phyloP scores from a whole-genome alignment of 805 yeast species.

The Yarrowia sp. region DNA sequence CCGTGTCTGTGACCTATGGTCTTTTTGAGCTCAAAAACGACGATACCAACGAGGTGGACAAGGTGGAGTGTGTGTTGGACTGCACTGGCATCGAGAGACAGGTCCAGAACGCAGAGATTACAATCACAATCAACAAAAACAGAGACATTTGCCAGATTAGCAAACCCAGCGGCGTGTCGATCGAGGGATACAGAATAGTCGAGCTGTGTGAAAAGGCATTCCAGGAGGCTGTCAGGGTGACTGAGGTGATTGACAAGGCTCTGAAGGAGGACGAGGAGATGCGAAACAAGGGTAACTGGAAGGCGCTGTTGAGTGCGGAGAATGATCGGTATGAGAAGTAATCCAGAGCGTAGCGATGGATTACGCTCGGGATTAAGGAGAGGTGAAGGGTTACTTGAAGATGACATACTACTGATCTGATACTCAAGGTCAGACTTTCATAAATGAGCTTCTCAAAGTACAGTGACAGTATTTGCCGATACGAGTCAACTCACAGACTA shows the following conservation, averaged over 20 bases:
- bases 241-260: conserved; percentile 65
- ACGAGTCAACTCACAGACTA: too few species aligned
- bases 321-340: conserved; percentile 45
- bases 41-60: conserved; percentile 55
- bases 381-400: too few species aligned
- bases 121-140: conserved; percentile 87
- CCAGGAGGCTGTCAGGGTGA: conserved; percentile 64
- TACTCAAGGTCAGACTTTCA: too few species aligned
- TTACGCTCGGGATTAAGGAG: too few species aligned
- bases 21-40: conserved; percentile 66
- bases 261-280: conserved; percentile 61
- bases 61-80: conserved; percentile 56
- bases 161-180: conserved; percentile 86
- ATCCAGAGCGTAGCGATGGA: neutral
- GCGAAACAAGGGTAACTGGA: conserved; percentile 55
- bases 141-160: conserved; percentile 88
- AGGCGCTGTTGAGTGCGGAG: conserved; percentile 47
- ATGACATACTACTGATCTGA: too few species aligned
- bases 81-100: conserved; percentile 79
- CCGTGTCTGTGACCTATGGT: conserved; percentile 88
- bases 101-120: conserved; percentile 76
- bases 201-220: conserved; percentile 73
- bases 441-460: too few species aligned
- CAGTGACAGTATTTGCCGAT: too few species aligned
- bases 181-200: conserved; percentile 73